phyloP scores from a whole-genome alignment of 1,139 yeast species.

The Geotrichum macrosporum region DNA sequence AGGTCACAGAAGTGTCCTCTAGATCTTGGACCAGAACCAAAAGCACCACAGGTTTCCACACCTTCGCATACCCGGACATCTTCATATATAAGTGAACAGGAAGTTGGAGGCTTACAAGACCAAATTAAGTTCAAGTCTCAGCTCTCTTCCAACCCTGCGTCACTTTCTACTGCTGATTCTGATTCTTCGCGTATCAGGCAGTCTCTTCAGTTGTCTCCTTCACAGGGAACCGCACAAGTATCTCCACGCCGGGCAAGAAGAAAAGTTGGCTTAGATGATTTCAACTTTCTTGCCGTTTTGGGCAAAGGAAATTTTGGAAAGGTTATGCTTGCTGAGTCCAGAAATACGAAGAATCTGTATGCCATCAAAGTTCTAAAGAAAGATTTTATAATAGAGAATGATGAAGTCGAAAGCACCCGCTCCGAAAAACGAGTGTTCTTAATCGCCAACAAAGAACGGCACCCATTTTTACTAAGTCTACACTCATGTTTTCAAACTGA shows the following conservation, averaged over 20 bases:
- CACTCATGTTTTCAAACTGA: conserved; percentile 98
- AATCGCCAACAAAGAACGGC: conserved; percentile 83
- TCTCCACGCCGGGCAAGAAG: conserved; percentile 36
- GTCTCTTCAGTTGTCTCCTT: background rate
- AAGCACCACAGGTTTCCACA: background rate
- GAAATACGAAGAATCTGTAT: conserved; percentile 70
- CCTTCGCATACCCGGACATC: too few relatives aligned
- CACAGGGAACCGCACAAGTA: conserved; percentile 20
- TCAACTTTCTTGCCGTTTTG: conserved; percentile 84
- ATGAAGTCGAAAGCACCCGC: conserved; percentile 90
- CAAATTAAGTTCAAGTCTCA: conserved; percentile 6
- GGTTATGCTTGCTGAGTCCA: conserved; percentile 92
- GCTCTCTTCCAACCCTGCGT: background rate
- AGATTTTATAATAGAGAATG: conserved; percentile 90
- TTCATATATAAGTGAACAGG: background rate
- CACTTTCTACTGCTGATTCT: too few relatives aligned
- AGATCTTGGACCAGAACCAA: background rate
- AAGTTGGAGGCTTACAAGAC: conserved; percentile 1
- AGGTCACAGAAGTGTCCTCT: conserved; percentile 21
- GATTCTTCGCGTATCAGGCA: too few relatives aligned
- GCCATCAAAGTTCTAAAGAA: conserved; percentile 95
- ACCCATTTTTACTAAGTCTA: conserved; percentile 86
- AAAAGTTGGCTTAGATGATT: conserved; percentile 91
- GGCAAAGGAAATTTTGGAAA: conserved; percentile 99
- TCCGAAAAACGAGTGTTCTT: conserved; percentile 90